Evolutionary conservation across 2,329 filamentous ascomycete species (phyloP).

Genomic region (Ophiostoma perfectum): DNA sequence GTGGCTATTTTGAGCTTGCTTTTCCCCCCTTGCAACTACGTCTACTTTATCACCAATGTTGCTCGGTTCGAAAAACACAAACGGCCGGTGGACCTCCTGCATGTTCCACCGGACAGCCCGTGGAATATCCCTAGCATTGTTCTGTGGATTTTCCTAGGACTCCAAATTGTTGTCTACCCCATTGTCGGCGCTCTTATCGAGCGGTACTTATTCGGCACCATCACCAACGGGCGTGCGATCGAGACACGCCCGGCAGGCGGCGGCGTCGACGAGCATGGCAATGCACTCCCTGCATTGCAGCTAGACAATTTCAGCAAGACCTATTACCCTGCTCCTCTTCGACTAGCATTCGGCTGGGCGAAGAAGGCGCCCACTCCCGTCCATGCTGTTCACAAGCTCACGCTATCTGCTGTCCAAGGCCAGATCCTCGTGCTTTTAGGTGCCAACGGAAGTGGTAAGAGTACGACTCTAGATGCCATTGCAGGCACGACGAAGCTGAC

Average conservation of each 20-base stretch:
- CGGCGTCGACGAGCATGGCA: constrained; percentile 27
- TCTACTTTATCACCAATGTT: constrained; percentile 70
- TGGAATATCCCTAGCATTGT: constrained; percentile 68
- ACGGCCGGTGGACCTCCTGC: constrained; percentile 54
- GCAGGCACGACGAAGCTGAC: constrained; percentile 75
- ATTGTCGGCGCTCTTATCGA: constrained; percentile 71
- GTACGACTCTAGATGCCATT: constrained; percentile 81
- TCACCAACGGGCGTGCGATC: constrained; percentile 55
- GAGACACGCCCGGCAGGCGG: constrained; percentile 33
- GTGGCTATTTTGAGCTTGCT: constrained; percentile 67
- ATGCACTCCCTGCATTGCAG: constrained; percentile 53
- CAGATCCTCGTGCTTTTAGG: constrained; percentile 83
- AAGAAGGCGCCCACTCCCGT: constrained; percentile 57
- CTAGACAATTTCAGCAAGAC: constrained; percentile 71
- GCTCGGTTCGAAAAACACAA: constrained; percentile 68
- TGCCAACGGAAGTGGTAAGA: constrained; percentile 87
- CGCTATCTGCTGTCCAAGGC: constrained; percentile 64
- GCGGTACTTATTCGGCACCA: constrained; percentile 67
- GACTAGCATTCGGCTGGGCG: constrained; percentile 45
- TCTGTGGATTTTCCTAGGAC: constrained; percentile 69
- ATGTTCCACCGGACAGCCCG: constrained; percentile 57
- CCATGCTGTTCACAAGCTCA: constrained; percentile 70
- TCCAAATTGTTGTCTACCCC: constrained; percentile 75
- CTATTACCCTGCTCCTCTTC: constrained; percentile 62
- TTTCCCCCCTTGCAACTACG: constrained; percentile 84